Base-by-base conservation (phyloP, 2,329 filamentous ascomycete species). In the Diplocarpon rosae region DNA sequence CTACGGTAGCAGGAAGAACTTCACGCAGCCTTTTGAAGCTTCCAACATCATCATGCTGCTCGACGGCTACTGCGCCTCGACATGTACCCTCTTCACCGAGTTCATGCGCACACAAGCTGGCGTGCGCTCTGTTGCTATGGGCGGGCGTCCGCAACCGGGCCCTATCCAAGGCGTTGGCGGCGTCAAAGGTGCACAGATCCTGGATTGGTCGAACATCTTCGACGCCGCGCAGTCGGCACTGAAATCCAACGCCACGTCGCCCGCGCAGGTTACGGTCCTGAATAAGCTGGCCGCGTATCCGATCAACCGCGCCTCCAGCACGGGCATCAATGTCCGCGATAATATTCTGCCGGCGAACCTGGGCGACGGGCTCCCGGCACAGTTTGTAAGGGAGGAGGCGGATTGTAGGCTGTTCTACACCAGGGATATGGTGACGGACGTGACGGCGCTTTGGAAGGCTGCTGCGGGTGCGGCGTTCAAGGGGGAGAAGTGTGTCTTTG, bases 101-200 rank as follows among this genome's bases (percentile, higher is more conserved):
- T 65, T 78, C 17, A 69, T 80, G 66, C 67, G 68, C 6, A 60
- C 65, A 46, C 65, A 68, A 45, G 66, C 65, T 28, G 69, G 71
- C 16, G 71, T 82, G 2, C 72, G 71, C 50, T 73, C 72, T 30
- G 67, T 82, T 37, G 68, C 68, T 1, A 65, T 79, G 17, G 80
- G 81, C 9, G 81, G 81, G 1, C 71, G 75, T 1, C 72, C 79
- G 0, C 62, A 64, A 10, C 54, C 66, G 0, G 63, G 63, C 0
- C 69, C 72, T 0, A 83, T 80, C 65, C 76, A 82, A 63, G 71
- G 69, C 4, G 67, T 81, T 14, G 78, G 79, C n/a, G 80, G 79
- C n/a, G 71, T 76, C 38, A 78, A 80, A 54, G 80, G 80, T 28
- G 63, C 65, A 0, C 66, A 71, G 46, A 57, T 53, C 15, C 20